These are phyloP conservation scores for Penicillium sp. DNA, from an alignment of 2,329 filamentous ascomycete species.

Conservation along the genomic window DNA sequence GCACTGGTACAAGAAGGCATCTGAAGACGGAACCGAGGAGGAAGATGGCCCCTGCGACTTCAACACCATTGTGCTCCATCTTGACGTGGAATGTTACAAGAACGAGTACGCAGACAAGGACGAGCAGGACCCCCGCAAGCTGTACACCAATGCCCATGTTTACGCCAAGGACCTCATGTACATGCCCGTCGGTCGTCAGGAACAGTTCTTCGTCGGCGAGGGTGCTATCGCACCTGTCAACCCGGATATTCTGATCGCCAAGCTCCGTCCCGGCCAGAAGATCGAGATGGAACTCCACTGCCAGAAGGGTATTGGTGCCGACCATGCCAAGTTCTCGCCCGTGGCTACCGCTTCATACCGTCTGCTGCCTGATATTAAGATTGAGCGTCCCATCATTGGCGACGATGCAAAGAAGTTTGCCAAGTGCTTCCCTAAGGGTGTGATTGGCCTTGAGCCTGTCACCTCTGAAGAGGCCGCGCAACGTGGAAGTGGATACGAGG, in stretches of 20 bases:
- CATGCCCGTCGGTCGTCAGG: slow-evolving; percentile 70
- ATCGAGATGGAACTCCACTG: slow-evolving; percentile 88
- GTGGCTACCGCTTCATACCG: slow-evolving; percentile 94
- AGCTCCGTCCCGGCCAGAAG: slow-evolving; percentile 84
- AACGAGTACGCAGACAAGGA: slow-evolving; percentile 69
- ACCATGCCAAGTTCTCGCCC: slow-evolving; percentile 96
- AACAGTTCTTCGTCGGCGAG: slow-evolving; percentile 63
- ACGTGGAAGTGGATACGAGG: slow-evolving; percentile 65
- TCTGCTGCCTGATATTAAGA: slow-evolving; percentile 82
- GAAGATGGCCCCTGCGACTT: slow-evolving; percentile 60
- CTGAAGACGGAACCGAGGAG: slow-evolving; percentile 57
- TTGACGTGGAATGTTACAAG: slow-evolving; percentile 77
- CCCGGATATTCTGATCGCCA: slow-evolving; percentile 90
- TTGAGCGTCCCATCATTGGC: slow-evolving; percentile 78
- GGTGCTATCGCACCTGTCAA: slow-evolving; percentile 73
- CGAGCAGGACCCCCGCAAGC: slow-evolving; percentile 76
- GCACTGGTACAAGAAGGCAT: slow-evolving; percentile 74
- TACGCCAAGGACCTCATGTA: slow-evolving; percentile 78
- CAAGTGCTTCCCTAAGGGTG: slow-evolving; percentile 82
- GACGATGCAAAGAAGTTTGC: slow-evolving; percentile 85
- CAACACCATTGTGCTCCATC: slow-evolving; percentile 79
- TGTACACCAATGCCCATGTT: slow-evolving; percentile 81
- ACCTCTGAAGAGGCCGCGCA: slow-evolving; percentile 63
- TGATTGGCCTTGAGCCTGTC: slow-evolving; percentile 75
- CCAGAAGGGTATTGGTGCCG: slow-evolving; percentile 87